Base-by-base conservation (phyloP, 768 basidiomycete genomes). In the Pulveroboletus sp. region DNA sequence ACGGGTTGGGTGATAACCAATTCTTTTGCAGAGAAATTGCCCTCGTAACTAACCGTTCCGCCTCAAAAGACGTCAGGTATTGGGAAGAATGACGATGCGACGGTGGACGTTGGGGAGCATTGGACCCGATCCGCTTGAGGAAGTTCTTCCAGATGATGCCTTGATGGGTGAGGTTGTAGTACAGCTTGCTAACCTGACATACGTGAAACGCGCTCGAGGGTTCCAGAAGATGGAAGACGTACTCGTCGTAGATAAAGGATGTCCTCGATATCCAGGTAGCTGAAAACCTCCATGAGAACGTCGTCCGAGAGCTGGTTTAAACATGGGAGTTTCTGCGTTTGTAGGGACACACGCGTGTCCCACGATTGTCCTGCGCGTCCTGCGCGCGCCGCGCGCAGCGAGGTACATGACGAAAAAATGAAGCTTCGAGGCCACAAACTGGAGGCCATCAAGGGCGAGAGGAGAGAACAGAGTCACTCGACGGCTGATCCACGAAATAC, bases 141-240 rank as follows among this genome's bases (percentile, higher is more conserved):
- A 83, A 79, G 16, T 77, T 77, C 62, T 82, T 84, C 86, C 86
- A 87, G 34, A 86, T 80, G 39, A 79, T 67, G 16, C 83, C 77
- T 54, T 86, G 79, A 49, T 86, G 82, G 0, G 83, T 85, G 50
- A 87, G 71, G 26, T 80, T 63, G 57, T 78, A 85, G 56, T 81
- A 81, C 4, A 74, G 60, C 56, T 74, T 81, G 70, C 74, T 79
- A 26, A 81, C 78, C 86, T 85, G 26, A 26, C 8, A 22, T 9
- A 19, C 30, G 37, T 49, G 2, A 58, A 38, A 24, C 45, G 34
- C 38, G 22, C 38, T 27, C 19, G 1, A 30, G 27, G 27, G 16
- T 6, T 19, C 22, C 16, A 11, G 16, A 47, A 24, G 14, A 34
- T 5, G 41, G 24, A 14, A 37, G 3, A 62, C 70, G 29, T 52